Evolutionary conservation across 805 yeast genomes (phyloP), one percentile per base, ranked within the genome.

Genomic region (Ogataea ramenticola): DNA sequence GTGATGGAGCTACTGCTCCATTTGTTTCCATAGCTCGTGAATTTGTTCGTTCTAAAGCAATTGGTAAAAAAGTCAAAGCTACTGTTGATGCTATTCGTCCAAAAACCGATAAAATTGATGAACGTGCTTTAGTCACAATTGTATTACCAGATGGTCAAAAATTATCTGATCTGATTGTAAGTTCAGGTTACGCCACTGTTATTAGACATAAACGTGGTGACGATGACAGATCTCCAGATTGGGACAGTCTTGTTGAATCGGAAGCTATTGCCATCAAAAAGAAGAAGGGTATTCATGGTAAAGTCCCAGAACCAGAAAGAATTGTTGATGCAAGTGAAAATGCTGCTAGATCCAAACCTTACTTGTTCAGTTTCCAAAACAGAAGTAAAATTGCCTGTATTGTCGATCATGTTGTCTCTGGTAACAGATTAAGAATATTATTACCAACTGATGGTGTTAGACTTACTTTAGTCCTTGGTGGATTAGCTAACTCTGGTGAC

Each of bases 311-410:
- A 15, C 64, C 77, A 19, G 79, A 79, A 33, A 72, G 87, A 52
- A 62, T 79, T 29, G 84, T 85, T 30, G 91, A 88, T 59, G 95
- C 95, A 5, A 82, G 91, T 19, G 95, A 86, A 58, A 77, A 74
- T 52, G 70, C 74, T 7, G 67, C 80, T 36, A 78, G 86, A 55
- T 88, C 96, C 30, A 80, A 80, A 49, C 79, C 90, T 6, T 86
- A 80, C 55, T 69, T 85, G 54, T 74, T 83, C 47, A 78, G 87
- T 2, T 75, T 87, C 52, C 77, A 75, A 56, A 77, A 82, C 51
- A 81, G 82, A 65, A 72, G 77, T 22, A 71, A 75, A 46, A 72
- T 86, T 42, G 66, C 80, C 11, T 93, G 82, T 36, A 72, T 77
- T 48, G 88, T 87, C 24, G 96, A 88, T 50, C 80, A 71, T 55